Percentiles rank a stretch among this genome's conserved stretches.
phyloP scores from a whole-genome alignment of 2,329 filamentous ascomycete species.

The Rugonectria rugulosa region DNA sequence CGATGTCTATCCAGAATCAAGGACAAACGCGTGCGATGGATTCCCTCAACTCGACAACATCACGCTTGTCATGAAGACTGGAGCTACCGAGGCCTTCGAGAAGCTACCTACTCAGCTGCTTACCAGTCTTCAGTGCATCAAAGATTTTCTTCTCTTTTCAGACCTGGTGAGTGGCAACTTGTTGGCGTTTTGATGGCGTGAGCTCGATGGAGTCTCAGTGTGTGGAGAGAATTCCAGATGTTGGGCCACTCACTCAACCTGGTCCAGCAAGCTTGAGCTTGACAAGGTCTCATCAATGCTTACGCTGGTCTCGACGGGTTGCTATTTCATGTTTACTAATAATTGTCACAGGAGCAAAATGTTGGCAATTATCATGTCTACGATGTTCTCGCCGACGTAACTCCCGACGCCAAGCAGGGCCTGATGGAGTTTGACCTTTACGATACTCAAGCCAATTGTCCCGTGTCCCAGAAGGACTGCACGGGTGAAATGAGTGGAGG shows the following conservation, averaged over 20 bases:
- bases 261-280: no score
- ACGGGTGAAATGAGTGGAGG: conserved; percentile 43
- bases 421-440: conserved; percentile 57
- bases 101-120: conserved; percentile 64
- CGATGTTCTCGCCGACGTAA: conserved; percentile 51
- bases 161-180: conserved; percentile 52
- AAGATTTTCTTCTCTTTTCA: conserved; percentile 64
- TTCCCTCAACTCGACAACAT: conserved; percentile 54
- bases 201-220: conserved; percentile 4
- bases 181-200: neutral
- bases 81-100: conserved; percentile 62
- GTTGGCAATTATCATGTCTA: conserved; percentile 55
- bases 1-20: conserved; percentile 19
- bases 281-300: no score
- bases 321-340: conserved; percentile 6
- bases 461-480: conserved; percentile 56
- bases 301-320: no score
- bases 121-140: conserved; percentile 61
- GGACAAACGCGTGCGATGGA: conserved; percentile 44
- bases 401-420: conserved; percentile 44
- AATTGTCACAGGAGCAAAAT: conserved; percentile 52
- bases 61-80: conserved; percentile 65
- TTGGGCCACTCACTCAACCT: neutral
- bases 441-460: conserved; percentile 54
- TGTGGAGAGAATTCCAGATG: conserved; percentile 12